These are phyloP conservation scores for Penstemon davidsonii DNA, from an alignment of 257 asterid genomes.

Conservation along the genomic window DNA sequence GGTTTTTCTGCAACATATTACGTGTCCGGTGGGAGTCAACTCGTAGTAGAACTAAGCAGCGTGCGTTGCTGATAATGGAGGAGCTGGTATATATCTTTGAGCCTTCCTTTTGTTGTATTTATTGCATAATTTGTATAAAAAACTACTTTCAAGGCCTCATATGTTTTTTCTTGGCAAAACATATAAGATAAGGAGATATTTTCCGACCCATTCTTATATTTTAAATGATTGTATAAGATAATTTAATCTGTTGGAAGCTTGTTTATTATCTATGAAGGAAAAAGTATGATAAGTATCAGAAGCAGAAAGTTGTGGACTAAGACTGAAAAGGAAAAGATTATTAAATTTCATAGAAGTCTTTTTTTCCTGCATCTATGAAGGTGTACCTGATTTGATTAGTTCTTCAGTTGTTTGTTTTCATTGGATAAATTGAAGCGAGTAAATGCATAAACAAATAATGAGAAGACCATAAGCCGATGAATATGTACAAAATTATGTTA, in stretches of 20 bases:
- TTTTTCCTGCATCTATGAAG: neutral
- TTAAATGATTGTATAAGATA: neutral
- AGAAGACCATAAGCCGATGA: no score
- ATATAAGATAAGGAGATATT: no score
- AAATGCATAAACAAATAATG: no score
- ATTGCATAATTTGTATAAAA: slow-evolving; percentile 3
- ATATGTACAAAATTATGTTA: no score
- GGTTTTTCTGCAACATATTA: slow-evolving; percentile 58
- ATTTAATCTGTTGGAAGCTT: neutral
- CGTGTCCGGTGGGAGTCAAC: slow-evolving; percentile 92
- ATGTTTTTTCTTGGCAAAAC: no score
- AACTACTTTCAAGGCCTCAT: neutral
- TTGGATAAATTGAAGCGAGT: neutral
- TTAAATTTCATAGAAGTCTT: neutral
- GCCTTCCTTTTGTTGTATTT: slow-evolving; percentile 16
- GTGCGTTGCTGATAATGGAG: slow-evolving; percentile 84
- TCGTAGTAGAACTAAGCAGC: slow-evolving; percentile 91
- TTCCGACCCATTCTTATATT: no score
- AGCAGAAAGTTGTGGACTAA: neutral
- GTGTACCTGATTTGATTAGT: neutral
- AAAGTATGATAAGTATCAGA: neutral
- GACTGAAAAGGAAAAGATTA: neutral
- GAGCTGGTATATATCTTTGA: slow-evolving; percentile 50
- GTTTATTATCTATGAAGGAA: slow-evolving; percentile 3
- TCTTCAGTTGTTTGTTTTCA: neutral